phyloP scores from a whole-genome alignment of 2,329 filamentous ascomycete species.

The Trichoderma aggressivum region DNA sequence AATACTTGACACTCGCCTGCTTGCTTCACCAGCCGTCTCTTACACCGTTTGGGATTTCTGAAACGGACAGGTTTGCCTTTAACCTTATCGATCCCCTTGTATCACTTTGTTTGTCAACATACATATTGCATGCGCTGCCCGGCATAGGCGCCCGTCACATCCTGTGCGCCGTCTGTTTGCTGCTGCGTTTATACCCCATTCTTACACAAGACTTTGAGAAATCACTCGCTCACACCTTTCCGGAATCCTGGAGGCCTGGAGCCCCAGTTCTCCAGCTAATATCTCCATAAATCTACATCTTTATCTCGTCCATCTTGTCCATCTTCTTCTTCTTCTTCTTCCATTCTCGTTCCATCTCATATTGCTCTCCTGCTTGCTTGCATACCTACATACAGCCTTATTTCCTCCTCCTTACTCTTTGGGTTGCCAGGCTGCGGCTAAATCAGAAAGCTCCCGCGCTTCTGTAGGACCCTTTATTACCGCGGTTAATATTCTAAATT shows the following conservation, averaged over 20 bases:
- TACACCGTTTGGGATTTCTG: conserved; percentile 13
- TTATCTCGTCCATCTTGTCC: no score
- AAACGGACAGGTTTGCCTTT: conserved; percentile 4
- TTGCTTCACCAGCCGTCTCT: background rate
- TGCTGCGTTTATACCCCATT: background rate
- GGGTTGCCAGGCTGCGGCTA: conserved; percentile 10
- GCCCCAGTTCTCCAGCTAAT: background rate
- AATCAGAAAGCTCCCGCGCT: conserved; percentile 3
- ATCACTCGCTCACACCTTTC: background rate
- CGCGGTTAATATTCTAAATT: conserved; percentile 3
- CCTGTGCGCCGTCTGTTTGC: background rate
- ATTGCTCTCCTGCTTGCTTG: background rate
- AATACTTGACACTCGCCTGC: background rate
- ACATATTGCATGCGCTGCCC: background rate
- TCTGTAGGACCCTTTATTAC: conserved; percentile 16
- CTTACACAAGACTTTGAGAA: background rate
- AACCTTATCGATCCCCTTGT: conserved; percentile 13
- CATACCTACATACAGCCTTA: background rate
- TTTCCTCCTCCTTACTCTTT: background rate
- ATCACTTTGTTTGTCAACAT: background rate
- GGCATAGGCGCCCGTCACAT: conserved; percentile 6
- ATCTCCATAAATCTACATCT: background rate
- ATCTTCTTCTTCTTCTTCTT: background rate
- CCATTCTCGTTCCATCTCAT: background rate
- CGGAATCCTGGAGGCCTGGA: background rate